Evolutionary conservation across 1,284 basidiomycete genomes (phyloP).

Genomic region (Takashimella tepidaria): DNA sequence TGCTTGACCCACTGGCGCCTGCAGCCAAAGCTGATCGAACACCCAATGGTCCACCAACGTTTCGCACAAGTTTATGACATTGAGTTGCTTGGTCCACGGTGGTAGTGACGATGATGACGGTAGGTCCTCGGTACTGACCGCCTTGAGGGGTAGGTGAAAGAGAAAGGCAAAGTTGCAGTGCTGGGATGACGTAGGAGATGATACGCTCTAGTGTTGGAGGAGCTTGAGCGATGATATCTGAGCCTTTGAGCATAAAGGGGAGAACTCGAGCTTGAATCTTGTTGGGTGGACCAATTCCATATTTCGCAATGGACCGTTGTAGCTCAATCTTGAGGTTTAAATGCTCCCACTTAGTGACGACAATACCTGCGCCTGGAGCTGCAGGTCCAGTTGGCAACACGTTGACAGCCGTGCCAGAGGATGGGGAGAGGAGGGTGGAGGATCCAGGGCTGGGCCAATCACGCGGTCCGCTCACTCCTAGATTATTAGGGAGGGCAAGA

Average conservation of each 20-base stretch:
- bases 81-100: constrained; percentile 98
- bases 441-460: constrained; percentile 14
- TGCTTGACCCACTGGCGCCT: constrained; percentile 61
- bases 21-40: constrained; percentile 81
- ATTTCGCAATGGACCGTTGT: constrained; percentile 81
- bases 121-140: constrained; percentile 65
- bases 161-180: constrained; percentile 72
- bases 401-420: constrained; percentile 1
- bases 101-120: constrained; percentile 89
- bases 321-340: constrained; percentile 79
- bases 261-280: constrained; percentile 97
- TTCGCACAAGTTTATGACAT: constrained; percentile 89
- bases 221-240: constrained; percentile 96
- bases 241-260: constrained; percentile 82
- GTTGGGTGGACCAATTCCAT: constrained; percentile 94
- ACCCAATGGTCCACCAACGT: constrained; percentile 84
- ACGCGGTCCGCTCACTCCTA: neutral
- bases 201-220: constrained; percentile 97
- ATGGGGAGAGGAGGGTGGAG: constrained; percentile 1
- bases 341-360: constrained; percentile 95
- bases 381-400: constrained; percentile 40
- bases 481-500: neutral
- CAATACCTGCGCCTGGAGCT: constrained; percentile 67
- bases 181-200: constrained; percentile 92
- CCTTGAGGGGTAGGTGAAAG: constrained; percentile 52